These are phyloP conservation scores for Coemansia sp. DNA, from an alignment of 192 early-diverging fungal species.

Conservation along the genomic window DNA sequence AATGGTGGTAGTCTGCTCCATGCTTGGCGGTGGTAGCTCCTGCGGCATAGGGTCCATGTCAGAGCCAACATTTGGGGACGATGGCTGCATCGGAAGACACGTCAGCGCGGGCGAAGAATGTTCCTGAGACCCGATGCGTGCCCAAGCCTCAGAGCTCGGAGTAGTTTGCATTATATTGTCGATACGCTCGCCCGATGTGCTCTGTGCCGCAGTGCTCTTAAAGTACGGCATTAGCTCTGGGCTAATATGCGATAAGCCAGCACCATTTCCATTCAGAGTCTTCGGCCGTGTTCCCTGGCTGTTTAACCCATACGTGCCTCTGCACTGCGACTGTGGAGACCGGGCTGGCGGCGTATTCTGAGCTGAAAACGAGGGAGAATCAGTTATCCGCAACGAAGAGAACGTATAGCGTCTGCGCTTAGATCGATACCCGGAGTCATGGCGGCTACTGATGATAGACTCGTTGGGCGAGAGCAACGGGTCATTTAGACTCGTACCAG, in stretches of 20 bases:
- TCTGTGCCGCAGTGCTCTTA: not conserved
- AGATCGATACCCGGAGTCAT: not conserved
- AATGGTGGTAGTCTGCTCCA: not conserved
- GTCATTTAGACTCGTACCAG: not conserved
- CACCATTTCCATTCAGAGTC: not conserved
- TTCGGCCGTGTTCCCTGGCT: not conserved
- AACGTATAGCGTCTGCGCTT: conserved; percentile 51
- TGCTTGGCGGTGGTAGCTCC: not conserved
- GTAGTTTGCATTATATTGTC: not conserved
- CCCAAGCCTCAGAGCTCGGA: not conserved
- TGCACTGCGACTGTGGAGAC: not conserved
- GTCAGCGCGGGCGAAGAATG: not conserved
- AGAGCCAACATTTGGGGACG: not conserved
- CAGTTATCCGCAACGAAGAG: not conserved
- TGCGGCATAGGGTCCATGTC: not conserved
- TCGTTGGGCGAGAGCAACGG: not conserved
- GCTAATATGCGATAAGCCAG: not conserved
- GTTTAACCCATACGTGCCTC: not conserved
- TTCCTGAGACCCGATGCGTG: not conserved
- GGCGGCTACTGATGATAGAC: conserved; percentile 2
- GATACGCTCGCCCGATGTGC: not conserved
- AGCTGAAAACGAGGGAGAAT: not conserved
- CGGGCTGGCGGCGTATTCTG: not conserved
- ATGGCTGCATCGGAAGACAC: not conserved
- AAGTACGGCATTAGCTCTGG: not conserved